These are phyloP conservation scores for Penicillium atrosanguineum DNA, from an alignment of 495 filamentous ascomycete species.

Conservation along the genomic window DNA sequence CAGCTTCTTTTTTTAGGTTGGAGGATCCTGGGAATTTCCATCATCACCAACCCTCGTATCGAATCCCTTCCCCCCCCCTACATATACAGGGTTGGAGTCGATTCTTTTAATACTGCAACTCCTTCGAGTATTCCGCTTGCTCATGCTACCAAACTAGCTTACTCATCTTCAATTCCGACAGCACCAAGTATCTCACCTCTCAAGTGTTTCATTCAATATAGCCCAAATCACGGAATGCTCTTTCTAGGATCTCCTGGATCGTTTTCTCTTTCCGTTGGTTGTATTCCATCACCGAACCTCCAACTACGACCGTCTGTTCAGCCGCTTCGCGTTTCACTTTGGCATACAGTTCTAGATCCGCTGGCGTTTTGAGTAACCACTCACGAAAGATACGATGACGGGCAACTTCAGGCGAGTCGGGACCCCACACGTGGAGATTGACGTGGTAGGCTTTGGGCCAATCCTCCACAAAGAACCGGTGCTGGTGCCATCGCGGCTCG, in stretches of 20 bases:
- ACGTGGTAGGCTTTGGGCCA: slow-evolving; percentile 32
- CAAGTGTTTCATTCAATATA: slow-evolving; percentile 7
- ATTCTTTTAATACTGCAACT: too few species aligned
- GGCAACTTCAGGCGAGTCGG: slow-evolving; percentile 37
- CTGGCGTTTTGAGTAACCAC: slow-evolving; percentile 37
- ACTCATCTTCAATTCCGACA: too few species aligned
- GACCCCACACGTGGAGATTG: slow-evolving; percentile 50
- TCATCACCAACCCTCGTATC: neutral
- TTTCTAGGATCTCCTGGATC: slow-evolving; percentile 38
- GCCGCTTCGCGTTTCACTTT: slow-evolving; percentile 38
- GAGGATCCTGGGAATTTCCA: neutral
- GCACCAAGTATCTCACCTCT: too few species aligned
- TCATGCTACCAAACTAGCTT: too few species aligned
- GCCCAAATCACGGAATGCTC: slow-evolving; percentile 35
- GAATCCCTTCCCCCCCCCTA: too few species aligned
- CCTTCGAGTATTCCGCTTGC: too few species aligned
- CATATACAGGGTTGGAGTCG: too few species aligned
- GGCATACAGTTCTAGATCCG: slow-evolving; percentile 39
- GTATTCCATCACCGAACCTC: slow-evolving; percentile 39
- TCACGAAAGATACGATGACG: slow-evolving; percentile 48
- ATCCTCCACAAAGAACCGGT: slow-evolving; percentile 40
- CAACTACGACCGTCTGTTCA: slow-evolving; percentile 19
- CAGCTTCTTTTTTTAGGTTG: neutral
- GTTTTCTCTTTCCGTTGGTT: slow-evolving; percentile 37
- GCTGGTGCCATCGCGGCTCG: slow-evolving; percentile 46